Evolutionary conservation across 257 asterid genomes (phyloP), one percentile per base, ranked within the genome.

Genomic region (Phtheirospermum japonicum): DNA sequence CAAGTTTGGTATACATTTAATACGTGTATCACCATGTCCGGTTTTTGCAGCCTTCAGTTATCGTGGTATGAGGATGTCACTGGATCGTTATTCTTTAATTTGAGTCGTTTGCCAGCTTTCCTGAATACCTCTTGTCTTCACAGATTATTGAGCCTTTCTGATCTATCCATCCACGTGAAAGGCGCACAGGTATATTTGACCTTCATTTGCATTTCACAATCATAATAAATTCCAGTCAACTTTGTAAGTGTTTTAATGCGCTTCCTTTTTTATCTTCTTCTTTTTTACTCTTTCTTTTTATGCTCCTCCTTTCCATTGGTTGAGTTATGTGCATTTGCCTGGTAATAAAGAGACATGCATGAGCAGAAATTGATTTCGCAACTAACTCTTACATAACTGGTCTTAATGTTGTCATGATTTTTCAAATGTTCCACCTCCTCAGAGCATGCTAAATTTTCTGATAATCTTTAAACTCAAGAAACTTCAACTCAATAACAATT

Each of bases 71-170:
- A 92, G 70, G 69, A 69, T 69, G 82, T 73, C 45, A 50, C 31
- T 37, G 93, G 95, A 64, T 71, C 95, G 16, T 84, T 86, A 28
- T 82, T 89, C 74, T 77, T 84, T 72, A 84, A 92, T 53, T 71
- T 86, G 82, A 89, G 96, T 61, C 80, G 96, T 80, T 72, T 92
- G 75, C 93, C 94, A 13, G 89, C 93, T 32, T 62, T 92, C 61
- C 81, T 89, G 57, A 92, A 80, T 75, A 81, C 97, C 10, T 76
- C 90, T 48, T 84, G 90, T 72, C 95, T 92, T 59, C 97, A 92
- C 74, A 81, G 68, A 61, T 51, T 81, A 65, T 76, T 78, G 49
- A 23, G 66, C 43, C 90, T 92, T 71, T 79, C 89, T 64, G 77
- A 79, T 68, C 79, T 92, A 39, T 76, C 85, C 51, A 59, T 58